Base-by-base conservation (phyloP, 192 early-diverging fungal species). In the Polychytrium aggregatum region DNA sequence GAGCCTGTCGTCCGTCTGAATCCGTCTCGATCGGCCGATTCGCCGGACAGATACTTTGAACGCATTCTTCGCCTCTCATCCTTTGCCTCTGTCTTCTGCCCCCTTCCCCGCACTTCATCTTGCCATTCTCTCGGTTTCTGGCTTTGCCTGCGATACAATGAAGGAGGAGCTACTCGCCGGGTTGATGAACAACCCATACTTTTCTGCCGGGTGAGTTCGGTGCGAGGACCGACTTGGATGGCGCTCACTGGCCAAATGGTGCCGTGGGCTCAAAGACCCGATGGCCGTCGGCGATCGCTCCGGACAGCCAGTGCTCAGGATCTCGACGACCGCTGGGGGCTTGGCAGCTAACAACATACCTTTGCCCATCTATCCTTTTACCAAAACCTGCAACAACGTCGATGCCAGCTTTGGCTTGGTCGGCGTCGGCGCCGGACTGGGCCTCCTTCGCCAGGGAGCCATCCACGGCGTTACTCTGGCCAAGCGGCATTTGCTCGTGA, bases 381-480 rank as follows among this genome's bases (percentile, higher is more conserved):
- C n/a, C n/a, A n/a, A n/a, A n/a, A n/a, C n/a, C n/a, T n/a, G n/a
- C n/a, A n/a, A n/a, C n/a, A n/a, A n/a, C n/a, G n/a, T n/a, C n/a
- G n/a, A n/a, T 24, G 16, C 8, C 42, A 68, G 65, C 13, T 86
- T 90, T 38, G 92, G 92, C 4, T 72, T 97, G 14, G 74, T 97
- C 38, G 92, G 89, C 36, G 79, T 97, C 0, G 84, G 84, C 17
- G 87, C 89, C 3, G 82, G 74, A 17, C 56, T 94, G 26, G 84
- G 89, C 0, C 62, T 90, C 5, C 64, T 94, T 14, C 72, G 85
- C 20, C 72, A 82, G 55, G 87, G 82, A 20, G 63, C 82, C 0
- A 62, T 74, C 0, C 69, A 84, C 3, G 84, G 82, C 16, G 75
- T 79, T 13, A 73, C 78, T 1, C 30, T 91, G 11, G 61, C 81